Conservation (phyloP, 1,284 basidiomycete genomes). For the Coniferiporia weirii region DNA sequence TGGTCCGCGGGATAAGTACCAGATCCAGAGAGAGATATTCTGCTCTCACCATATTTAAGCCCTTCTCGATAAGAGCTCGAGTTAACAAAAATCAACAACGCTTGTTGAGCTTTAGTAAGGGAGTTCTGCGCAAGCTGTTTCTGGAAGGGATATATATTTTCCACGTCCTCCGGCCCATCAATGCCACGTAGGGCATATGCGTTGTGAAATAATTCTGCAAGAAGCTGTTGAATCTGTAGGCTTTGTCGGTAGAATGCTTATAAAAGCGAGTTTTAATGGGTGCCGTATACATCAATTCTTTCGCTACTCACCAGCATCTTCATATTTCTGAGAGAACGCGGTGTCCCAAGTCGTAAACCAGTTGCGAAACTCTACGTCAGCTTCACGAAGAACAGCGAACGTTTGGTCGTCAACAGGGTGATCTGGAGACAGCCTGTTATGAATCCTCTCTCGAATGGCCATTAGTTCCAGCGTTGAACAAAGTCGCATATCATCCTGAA, state of each 20-base stretch:
- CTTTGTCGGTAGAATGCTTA: conserved; percentile 79
- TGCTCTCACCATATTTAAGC: conserved; percentile 72
- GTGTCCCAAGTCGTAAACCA: conserved; percentile 79
- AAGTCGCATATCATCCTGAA: conserved; percentile 91
- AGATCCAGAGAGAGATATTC: conserved; percentile 16
- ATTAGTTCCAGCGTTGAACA: conserved; percentile 87
- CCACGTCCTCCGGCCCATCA: conserved; percentile 70
- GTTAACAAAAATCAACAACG: conserved; percentile 68
- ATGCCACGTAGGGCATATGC: conserved; percentile 73
- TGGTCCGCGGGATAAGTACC: conserved; percentile 1
- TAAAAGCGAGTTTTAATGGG: conserved; percentile 12
- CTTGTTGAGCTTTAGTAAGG: conserved; percentile 63
- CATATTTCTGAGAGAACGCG: conserved; percentile 75
- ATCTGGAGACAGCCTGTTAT: conserved; percentile 67
- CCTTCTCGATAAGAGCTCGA: conserved; percentile 81
- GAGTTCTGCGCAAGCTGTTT: conserved; percentile 65
- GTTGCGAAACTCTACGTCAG: conserved; percentile 59
- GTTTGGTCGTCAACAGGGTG: conserved; percentile 62
- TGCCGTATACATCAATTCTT: not conserved
- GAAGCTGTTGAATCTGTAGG: conserved; percentile 72
- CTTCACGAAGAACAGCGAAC: conserved; percentile 56
- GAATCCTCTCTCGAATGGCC: conserved; percentile 71
- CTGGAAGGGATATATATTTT: conserved; percentile 67
- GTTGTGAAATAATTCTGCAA: conserved; percentile 77
- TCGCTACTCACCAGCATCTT: conserved; percentile 58